Evolutionary conservation across 331 rosid species (phyloP), one percentile per base, ranked within the genome.

Genomic region (Quercus lobata): DNA sequence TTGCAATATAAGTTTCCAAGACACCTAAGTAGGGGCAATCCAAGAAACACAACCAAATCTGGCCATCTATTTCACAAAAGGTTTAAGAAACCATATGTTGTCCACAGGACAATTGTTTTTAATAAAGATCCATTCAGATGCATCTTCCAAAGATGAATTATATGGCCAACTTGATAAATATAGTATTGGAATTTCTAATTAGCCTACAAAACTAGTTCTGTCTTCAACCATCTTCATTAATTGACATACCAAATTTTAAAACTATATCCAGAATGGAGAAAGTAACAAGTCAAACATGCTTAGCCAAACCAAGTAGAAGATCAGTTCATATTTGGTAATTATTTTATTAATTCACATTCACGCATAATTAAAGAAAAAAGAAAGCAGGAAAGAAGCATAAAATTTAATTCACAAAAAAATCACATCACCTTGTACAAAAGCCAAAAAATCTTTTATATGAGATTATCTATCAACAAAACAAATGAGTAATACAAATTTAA

Each of bases 221-320:
- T 19, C 54, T 30, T 5, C n/a, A 11, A 4, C 37, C 37, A 25
- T 27, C n/a, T 14, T 62, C 69, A 12, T 62, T 0, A 62, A 62
- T 29, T 21, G 16, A 27, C 29, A 62, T 62, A 27, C 37, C 35
- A 27, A 27, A 18, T 34, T 62, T 62, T 16, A 25, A 62, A 62
- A 62, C n/a, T 14, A 62, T 62, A 15, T 27, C 37, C 69, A 62
- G 69, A 37, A 71, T 55, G 17, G 5, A 78, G 72, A 54, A 75
- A 53, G 72, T 46, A 5, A 72, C 37, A 46, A 79, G 18, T 58
- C 61, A 75, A 73, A 54, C 57, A 80, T 73, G 73, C 12, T 9
- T 25, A 70, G 75, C 71, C 58, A 46, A 52, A 78, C 27, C 41
- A 12, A 25, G 52, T 56, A 32, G 74, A 58, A 34, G 27, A 72